Conservation (phyloP, 106 monocot genomes). For the Apostasia shenzhenica region DNA sequence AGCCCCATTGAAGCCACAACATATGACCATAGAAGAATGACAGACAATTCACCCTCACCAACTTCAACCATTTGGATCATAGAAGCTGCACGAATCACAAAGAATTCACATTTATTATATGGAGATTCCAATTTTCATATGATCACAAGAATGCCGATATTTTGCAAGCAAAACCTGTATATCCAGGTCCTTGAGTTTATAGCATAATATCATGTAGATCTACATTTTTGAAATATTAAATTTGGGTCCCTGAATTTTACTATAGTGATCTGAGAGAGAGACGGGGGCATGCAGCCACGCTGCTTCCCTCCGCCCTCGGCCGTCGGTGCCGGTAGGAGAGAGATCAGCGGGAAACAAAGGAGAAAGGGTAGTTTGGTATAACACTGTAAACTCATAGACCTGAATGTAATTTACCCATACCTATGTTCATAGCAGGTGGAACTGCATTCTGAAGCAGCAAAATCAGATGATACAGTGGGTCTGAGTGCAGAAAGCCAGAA, state of each 20-base stretch:
- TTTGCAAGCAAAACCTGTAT: too few species aligned
- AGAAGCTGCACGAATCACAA: conserved; percentile 27
- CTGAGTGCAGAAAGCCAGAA: conserved; percentile 46
- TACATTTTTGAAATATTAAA: too few species aligned
- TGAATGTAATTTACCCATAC: conserved; percentile 3
- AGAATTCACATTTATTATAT: not conserved
- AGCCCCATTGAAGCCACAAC: conserved; percentile 46
- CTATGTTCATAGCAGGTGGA: conserved; percentile 79
- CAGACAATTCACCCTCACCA: conserved; percentile 66
- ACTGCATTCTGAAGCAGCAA: conserved; percentile 57
- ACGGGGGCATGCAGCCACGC: too few species aligned
- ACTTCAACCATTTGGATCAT: conserved; percentile 68
- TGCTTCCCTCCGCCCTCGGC: too few species aligned
- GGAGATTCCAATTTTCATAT: not conserved
- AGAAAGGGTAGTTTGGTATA: too few species aligned
- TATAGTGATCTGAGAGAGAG: too few species aligned
- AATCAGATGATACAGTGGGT: conserved; percentile 60
- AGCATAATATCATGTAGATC: too few species aligned
- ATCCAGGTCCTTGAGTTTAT: too few species aligned
- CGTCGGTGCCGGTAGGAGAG: too few species aligned
- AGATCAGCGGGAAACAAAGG: too few species aligned
- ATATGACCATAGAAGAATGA: conserved; percentile 68
- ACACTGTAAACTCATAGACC: too few species aligned
- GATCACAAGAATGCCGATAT: not conserved
- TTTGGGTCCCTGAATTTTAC: too few species aligned